These are phyloP conservation scores for Entomortierella chlamydospora DNA, from an alignment of 192 early-diverging fungal genomes.

Conservation along the genomic window DNA sequence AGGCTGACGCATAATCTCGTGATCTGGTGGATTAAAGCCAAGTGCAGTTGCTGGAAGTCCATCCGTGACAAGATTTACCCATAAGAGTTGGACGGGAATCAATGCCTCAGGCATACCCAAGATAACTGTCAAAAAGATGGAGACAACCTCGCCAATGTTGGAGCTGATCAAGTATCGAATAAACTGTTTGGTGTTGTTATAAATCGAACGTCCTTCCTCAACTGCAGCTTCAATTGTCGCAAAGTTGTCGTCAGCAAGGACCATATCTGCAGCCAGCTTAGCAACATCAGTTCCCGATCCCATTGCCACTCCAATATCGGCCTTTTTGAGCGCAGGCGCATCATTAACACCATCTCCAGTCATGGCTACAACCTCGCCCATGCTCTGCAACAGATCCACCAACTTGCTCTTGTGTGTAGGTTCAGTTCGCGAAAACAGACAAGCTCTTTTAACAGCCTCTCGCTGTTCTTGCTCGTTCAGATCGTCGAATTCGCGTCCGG, in stretches of 20 bases:
- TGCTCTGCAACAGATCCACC: conserved; percentile 88
- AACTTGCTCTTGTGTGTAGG: conserved; percentile 98
- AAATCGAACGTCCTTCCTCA: conserved; percentile 83
- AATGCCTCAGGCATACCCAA: conserved; percentile 97
- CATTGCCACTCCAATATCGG: conserved; percentile 88
- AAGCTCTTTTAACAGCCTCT: conserved; percentile 77
- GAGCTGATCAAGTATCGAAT: conserved; percentile 83
- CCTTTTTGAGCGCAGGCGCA: conserved; percentile 77
- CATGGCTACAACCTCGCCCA: conserved; percentile 80
- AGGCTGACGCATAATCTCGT: conserved; percentile 93
- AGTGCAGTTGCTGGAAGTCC: conserved; percentile 97
- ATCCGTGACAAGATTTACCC: conserved; percentile 99
- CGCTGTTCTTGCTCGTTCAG: conserved; percentile 84
- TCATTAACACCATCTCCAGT: conserved; percentile 88
- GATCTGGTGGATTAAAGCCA: conserved; percentile 97
- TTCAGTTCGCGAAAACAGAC: conserved; percentile 93
- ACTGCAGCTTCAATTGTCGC: conserved; percentile 83
- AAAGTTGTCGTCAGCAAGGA: conserved; percentile 86
- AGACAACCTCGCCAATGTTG: conserved; percentile 99
- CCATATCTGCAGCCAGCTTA: conserved; percentile 92
- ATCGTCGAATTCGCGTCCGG: conserved; percentile 87
- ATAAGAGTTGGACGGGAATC: conserved; percentile 96
- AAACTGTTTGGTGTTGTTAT: conserved; percentile 81
- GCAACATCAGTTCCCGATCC: conserved; percentile 95
- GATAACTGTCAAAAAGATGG: conserved; percentile 96